These are phyloP conservation scores for Polytrichum commune DNA, from an alignment of 225 moss, liverwort and hornwort genomes.

Conservation along the genomic window DNA sequence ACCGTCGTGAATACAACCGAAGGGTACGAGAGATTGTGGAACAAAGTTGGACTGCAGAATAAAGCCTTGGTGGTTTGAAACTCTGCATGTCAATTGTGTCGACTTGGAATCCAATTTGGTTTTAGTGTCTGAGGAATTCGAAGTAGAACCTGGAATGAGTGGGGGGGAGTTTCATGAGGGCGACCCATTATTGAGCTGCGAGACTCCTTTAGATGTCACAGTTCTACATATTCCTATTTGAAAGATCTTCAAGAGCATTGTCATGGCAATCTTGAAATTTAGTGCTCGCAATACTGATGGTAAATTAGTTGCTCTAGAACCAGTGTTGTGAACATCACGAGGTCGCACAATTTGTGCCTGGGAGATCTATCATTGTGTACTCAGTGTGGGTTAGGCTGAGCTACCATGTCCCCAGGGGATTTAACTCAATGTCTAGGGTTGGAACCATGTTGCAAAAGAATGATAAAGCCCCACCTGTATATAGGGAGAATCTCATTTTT, in stretches of 20 bases:
- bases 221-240: slow-evolving; percentile 34
- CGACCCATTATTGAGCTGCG: slow-evolving; percentile 23
- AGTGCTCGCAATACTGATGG: slow-evolving; percentile 21
- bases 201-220: slow-evolving; percentile 31
- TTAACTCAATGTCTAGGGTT: too few relatives aligned
- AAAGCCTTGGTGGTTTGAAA: slow-evolving; percentile 23
- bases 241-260: slow-evolving; percentile 25
- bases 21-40: slow-evolving; percentile 99
- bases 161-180: slow-evolving; percentile 16
- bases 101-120: slow-evolving; percentile 19
- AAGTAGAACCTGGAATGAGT: slow-evolving; percentile 1
- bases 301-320: slow-evolving; percentile 18
- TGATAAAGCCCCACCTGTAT: too few relatives aligned
- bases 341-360: slow-evolving; percentile 15
- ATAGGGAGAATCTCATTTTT: too few relatives aligned
- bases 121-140: slow-evolving; percentile 12
- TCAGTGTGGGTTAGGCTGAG: slow-evolving; percentile 8
- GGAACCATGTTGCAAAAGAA: too few relatives aligned
- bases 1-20: slow-evolving; percentile 95
- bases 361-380: slow-evolving; percentile 29
- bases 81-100: slow-evolving; percentile 16
- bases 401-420: too few relatives aligned
- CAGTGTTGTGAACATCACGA: slow-evolving; percentile 13
- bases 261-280: slow-evolving; percentile 15
- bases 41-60: slow-evolving; percentile 99